Conservation (phyloP, 495 filamentous ascomycete genomes). For the Aspergillus ellipticus region DNA sequence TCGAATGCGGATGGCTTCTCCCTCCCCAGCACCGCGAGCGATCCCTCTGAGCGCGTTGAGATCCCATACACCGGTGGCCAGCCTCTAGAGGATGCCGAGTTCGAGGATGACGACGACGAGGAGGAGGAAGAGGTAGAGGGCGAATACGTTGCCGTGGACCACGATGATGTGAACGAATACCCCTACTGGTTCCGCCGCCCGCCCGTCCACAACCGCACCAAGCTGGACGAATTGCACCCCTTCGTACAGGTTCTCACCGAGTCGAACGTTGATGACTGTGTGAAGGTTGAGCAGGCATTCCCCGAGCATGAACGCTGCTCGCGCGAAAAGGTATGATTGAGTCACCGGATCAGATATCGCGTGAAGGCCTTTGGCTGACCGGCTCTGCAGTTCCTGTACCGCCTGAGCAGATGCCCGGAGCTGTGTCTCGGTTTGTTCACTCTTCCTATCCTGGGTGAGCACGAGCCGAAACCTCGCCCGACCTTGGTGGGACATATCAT, state of each 20-base stretch:
- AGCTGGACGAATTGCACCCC: conserved; percentile 56
- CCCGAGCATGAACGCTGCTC: conserved; percentile 67
- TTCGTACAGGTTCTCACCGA: conserved; percentile 68
- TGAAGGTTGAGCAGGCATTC: conserved; percentile 75
- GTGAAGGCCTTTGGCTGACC: not conserved
- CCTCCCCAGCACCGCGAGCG: conserved; percentile 28
- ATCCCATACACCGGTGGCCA: conserved; percentile 34
- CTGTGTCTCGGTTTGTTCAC: conserved; percentile 79
- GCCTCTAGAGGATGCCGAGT: conserved; percentile 23
- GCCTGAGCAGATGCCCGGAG: conserved; percentile 72
- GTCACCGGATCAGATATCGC: not conserved
- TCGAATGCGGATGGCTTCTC: conserved; percentile 34
- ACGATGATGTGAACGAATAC: conserved; percentile 41
- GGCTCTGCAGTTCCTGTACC: conserved; percentile 67
- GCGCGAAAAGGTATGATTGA: conserved; percentile 67
- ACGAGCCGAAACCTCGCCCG: conserved; percentile 42
- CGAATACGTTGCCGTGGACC: conserved; percentile 42
- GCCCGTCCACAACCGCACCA: conserved; percentile 37
- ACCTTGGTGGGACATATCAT: conserved; percentile 79
- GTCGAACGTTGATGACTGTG: conserved; percentile 72
- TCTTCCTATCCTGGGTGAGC: conserved; percentile 42
- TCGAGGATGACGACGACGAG: conserved; percentile 31
- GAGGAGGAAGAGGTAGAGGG: conserved; percentile 42
- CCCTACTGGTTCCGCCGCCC: conserved; percentile 45
- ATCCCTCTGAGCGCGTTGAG: conserved; percentile 32